phyloP scores from a whole-genome alignment of 2,329 filamentous ascomycete species.

The Claviceps africana region DNA sequence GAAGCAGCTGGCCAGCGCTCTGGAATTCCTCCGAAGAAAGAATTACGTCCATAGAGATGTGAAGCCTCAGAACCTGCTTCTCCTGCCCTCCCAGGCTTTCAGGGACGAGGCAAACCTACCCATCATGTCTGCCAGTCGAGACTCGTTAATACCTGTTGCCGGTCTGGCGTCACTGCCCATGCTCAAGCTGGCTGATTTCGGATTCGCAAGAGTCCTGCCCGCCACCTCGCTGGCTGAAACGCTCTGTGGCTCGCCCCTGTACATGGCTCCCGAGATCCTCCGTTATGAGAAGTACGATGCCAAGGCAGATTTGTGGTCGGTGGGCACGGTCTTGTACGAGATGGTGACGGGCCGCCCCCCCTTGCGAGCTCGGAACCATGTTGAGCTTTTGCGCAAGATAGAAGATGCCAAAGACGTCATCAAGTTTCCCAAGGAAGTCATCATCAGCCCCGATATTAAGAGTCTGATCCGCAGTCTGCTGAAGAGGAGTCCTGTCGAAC shows the following conservation, averaged over 20 bases:
- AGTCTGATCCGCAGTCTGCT: slow-evolving; percentile 64
- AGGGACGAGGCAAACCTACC: slow-evolving; percentile 39
- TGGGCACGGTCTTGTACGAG: slow-evolving; percentile 88
- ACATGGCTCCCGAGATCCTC: slow-evolving; percentile 97
- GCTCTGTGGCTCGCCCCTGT: slow-evolving; percentile 87
- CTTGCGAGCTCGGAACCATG: slow-evolving; percentile 85
- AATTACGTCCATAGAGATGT: slow-evolving; percentile 94
- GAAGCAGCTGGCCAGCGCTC: slow-evolving; percentile 83
- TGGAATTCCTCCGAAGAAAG: slow-evolving; percentile 71
- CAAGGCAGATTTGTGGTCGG: slow-evolving; percentile 94
- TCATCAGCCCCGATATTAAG: slow-evolving; percentile 65
- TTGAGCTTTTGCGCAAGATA: slow-evolving; percentile 84
- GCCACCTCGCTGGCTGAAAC: slow-evolving; percentile 89
- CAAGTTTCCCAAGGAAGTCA: slow-evolving; percentile 60
- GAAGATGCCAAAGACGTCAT: slow-evolving; percentile 79
- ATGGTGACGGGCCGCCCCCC: slow-evolving; percentile 87
- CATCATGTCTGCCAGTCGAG: slow-evolving; percentile 61
- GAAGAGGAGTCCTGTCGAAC: slow-evolving; percentile 73
- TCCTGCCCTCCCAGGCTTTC: slow-evolving; percentile 70
- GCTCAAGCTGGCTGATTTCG: slow-evolving; percentile 96
- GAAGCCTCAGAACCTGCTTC: slow-evolving; percentile 88
- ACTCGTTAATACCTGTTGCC: slow-evolving; percentile 66
- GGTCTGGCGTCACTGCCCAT: slow-evolving; percentile 80
- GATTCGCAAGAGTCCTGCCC: slow-evolving; percentile 87
- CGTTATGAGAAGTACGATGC: slow-evolving; percentile 96